Conservation (phyloP, 257 asterid species). For the Solanum ahanhuiri region DNA sequence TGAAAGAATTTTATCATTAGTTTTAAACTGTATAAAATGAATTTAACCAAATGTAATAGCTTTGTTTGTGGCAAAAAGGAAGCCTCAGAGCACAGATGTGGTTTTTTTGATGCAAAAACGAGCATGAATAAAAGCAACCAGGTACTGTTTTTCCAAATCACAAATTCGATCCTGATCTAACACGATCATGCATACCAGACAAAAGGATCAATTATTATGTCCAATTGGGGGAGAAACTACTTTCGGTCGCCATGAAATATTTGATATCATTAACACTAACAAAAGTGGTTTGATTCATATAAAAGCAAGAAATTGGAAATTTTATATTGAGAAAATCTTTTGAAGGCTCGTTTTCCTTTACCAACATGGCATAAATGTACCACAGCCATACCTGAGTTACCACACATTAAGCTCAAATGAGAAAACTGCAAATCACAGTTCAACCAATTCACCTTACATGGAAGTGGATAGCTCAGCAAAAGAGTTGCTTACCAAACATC, state of each 20-base stretch:
- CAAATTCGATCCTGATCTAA: neutral
- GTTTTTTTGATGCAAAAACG: neutral
- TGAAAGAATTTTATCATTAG: neutral
- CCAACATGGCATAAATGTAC: neutral
- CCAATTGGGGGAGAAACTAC: neutral
- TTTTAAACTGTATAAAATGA: neutral
- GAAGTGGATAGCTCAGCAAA: neutral
- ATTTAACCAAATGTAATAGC: neutral
- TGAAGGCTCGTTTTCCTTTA: neutral
- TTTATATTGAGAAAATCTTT: neutral
- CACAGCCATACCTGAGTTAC: neutral
- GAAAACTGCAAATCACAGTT: neutral
- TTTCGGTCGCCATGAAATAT: neutral
- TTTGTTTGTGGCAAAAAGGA: neutral
- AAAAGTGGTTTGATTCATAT: neutral
- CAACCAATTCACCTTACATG: neutral
- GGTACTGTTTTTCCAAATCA: neutral
- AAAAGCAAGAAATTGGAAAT: neutral
- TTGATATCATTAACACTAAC: neutral
- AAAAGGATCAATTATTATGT: neutral
- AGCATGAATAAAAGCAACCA: neutral
- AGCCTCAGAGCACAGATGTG: neutral
- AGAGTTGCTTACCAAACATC: neutral
- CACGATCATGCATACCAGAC: neutral
- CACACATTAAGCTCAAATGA: neutral